These are phyloP conservation scores for Osmanthus fragrans DNA, from an alignment of 257 asterid genomes.

Conservation along the genomic window DNA sequence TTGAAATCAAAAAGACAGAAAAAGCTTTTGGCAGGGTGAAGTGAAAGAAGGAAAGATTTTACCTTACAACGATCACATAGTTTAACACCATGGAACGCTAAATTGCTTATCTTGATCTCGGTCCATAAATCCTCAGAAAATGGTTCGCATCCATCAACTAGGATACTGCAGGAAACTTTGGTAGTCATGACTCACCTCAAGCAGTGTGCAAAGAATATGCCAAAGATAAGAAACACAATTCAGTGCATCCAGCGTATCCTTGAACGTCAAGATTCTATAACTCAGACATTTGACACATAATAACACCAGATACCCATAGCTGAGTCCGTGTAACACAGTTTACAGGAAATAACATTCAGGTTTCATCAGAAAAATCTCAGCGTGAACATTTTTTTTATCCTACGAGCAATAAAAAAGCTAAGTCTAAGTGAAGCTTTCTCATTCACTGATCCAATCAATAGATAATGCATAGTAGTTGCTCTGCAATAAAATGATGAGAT, in stretches of 20 bases:
- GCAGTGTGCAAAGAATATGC: slow-evolving; percentile 28
- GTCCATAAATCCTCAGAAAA: slow-evolving; percentile 67
- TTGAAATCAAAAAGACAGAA: not conserved
- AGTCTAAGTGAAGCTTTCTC: no score
- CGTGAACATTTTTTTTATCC: not conserved
- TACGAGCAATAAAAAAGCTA: not conserved
- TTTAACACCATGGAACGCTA: slow-evolving; percentile 44
- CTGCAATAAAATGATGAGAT: not conserved
- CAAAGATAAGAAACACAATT: not conserved
- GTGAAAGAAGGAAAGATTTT: slow-evolving; percentile 13
- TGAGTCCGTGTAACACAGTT: not conserved
- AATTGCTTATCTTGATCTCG: slow-evolving; percentile 46
- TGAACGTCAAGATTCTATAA: not conserved
- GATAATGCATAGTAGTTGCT: not conserved
- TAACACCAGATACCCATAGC: not conserved
- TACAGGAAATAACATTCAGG: not conserved
- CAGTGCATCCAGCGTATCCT: not conserved
- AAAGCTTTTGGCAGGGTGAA: not conserved
- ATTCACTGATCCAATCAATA: not conserved
- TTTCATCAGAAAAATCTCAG: not conserved
- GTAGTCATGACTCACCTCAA: slow-evolving; percentile 40
- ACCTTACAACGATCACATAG: slow-evolving; percentile 66
- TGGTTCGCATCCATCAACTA: slow-evolving; percentile 77
- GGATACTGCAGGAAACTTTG: slow-evolving; percentile 43
- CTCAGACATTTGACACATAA: not conserved